Base-by-base conservation (phyloP, 768 basidiomycete species). In the Rhodotorula paludigena region DNA sequence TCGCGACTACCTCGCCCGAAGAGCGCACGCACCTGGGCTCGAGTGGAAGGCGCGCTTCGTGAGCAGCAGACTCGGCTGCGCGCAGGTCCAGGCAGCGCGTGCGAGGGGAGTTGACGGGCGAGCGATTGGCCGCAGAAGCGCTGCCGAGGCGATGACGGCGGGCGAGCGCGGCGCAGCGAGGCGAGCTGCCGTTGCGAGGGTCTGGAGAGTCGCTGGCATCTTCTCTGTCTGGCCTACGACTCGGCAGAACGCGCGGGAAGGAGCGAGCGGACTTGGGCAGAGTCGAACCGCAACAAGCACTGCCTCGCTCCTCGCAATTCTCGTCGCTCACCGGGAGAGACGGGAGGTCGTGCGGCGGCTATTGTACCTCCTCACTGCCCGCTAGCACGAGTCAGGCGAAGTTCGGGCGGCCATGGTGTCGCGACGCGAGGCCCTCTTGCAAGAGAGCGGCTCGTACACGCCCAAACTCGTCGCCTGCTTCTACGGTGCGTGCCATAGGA, bases 401-500 rank as follows among this genome's bases (percentile, higher is more conserved):
- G 41, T 28, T 33, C 30, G 39, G 23, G 5, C 12, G 11, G 47
- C 8, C n/a, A 48, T 48, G 47, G 47, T 51, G 23, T 33, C 49
- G 1, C 32, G 49, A 18, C 30, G 30, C 49, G 32, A 33, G 49
- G 32, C 32, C 12, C 52, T 53, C 21, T 12, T 16, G 1, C 33
- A 28, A 32, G 39, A 44, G 30, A 42, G 30, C 30, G 30, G 68
- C 1, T 61, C 60, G 86, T 77, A 90, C 89, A 16, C 91, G 88
- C 79, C 82, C 87, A 53, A 73, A 20, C 74, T 78, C 16, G 72
- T 74, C 32, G 92, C 90, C 18, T 88, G 94, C 21, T 97, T 98
- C 81, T 97, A 96, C 62, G 69, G 66, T 68, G 20, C 42, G 66
- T 10, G 9, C 28, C 14, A n/a, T 53, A 58, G 4, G 51, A 12